Conservation (phyloP, 2,329 filamentous ascomycete genomes). For the Aquanectria penicillioides region DNA sequence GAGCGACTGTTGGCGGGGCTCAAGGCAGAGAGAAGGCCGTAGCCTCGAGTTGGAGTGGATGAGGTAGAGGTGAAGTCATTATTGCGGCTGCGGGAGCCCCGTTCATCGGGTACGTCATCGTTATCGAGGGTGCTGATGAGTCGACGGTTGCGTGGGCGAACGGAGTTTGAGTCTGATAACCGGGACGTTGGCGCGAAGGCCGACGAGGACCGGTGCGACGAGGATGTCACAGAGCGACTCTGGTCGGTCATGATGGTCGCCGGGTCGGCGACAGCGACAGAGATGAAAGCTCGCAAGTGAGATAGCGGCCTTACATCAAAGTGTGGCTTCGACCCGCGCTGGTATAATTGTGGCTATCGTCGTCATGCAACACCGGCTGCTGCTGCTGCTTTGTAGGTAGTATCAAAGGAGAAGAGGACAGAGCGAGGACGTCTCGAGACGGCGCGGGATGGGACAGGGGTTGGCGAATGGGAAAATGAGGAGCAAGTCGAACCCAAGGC, state of each 20-base stretch:
- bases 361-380: conserved; percentile 32
- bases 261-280: conserved; percentile 45
- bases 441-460: conserved; percentile 19
- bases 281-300: conserved; percentile 43
- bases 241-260: conserved; percentile 51
- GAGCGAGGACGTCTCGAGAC: conserved; percentile 25
- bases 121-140: conserved; percentile 47
- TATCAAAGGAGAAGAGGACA: conserved; percentile 31
- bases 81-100: conserved; percentile 34
- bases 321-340: conserved; percentile 33
- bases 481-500: conserved; percentile 26
- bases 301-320: conserved; percentile 47
- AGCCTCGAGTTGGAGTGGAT: conserved; percentile 48
- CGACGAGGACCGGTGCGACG: conserved; percentile 57
- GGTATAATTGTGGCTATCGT: conserved; percentile 18
- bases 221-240: conserved; percentile 42
- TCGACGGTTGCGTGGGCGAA: conserved; percentile 63
- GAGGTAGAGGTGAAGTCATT: conserved; percentile 27
- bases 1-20: conserved; percentile 54
- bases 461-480: conserved; percentile 12
- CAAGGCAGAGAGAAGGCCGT: conserved; percentile 44
- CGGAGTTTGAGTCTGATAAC: conserved; percentile 51
- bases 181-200: conserved; percentile 54
- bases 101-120: conserved; percentile 38
- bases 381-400: conserved; percentile 14